Evolutionary conservation across 805 yeast species (phyloP).

Genomic region (Kurtzmaniella fragi): DNA sequence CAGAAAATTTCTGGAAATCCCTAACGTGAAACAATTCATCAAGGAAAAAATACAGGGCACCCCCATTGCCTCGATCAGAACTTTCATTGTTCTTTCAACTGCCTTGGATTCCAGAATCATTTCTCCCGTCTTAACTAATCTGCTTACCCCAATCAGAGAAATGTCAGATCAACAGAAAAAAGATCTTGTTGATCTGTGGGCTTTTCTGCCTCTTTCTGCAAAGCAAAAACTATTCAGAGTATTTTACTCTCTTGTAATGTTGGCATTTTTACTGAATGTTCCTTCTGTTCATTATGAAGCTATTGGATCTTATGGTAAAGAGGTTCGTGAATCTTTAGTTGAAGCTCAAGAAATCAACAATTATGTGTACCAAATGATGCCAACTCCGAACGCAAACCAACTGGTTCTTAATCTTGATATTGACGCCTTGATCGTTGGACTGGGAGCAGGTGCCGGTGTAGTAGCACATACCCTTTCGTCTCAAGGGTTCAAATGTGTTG

Average conservation of each 20-base stretch:
- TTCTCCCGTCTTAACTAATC: constrained; percentile 29
- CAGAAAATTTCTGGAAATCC: constrained; percentile 25
- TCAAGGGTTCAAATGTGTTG: constrained; percentile 39
- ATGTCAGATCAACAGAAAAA: constrained; percentile 31
- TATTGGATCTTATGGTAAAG: constrained; percentile 34
- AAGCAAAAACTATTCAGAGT: constrained; percentile 32
- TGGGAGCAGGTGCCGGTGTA: constrained; percentile 53
- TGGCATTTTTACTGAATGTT: constrained; percentile 22
- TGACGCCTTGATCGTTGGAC: constrained; percentile 46
- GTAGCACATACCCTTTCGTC: constrained; percentile 42
- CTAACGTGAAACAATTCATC: constrained; percentile 17
- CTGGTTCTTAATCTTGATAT: constrained; percentile 28
- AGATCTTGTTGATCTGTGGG: constrained; percentile 32
- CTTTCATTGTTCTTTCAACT: constrained; percentile 19
- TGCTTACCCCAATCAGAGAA: constrained; percentile 28
- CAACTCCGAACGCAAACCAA: constrained; percentile 22
- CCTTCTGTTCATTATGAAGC: constrained; percentile 30
- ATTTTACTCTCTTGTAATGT: constrained; percentile 18
- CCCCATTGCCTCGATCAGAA: constrained; percentile 12
- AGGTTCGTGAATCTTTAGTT: constrained; percentile 21
- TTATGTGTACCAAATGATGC: constrained; percentile 25
- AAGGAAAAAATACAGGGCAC: constrained; percentile 9
- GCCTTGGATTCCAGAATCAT: constrained; percentile 25
- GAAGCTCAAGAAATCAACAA: constrained; percentile 20
- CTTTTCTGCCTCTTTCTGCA: constrained; percentile 31